Percentiles rank a stretch among this genome's conserved stretches.
These are phyloP conservation scores for Aquilaria yunnanensis DNA, from an alignment of 345 rosid species.

Conservation along the genomic window DNA sequence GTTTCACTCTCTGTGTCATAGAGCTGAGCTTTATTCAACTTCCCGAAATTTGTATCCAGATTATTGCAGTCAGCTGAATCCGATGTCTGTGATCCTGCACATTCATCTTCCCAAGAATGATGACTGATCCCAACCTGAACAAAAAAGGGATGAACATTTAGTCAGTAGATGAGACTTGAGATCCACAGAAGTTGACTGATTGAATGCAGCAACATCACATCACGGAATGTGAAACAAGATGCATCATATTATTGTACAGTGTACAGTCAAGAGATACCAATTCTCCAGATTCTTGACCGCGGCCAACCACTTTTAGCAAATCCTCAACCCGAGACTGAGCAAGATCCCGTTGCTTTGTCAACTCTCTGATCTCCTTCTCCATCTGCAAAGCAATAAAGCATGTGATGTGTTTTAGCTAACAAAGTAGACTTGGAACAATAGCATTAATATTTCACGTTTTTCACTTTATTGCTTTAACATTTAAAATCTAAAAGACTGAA, in stretches of 20 bases:
- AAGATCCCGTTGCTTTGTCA: constrained; percentile 79
- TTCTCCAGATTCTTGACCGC: constrained; percentile 50
- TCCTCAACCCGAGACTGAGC: constrained; percentile 78
- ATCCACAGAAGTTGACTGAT: neutral
- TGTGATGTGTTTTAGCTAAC: constrained; percentile 10
- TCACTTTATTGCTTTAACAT: too few relatives aligned
- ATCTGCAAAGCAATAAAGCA: constrained; percentile 43
- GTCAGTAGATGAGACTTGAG: constrained; percentile 11
- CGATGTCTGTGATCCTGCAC: constrained; percentile 60
- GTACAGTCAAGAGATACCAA: constrained; percentile 22
- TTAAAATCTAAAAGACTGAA: too few relatives aligned
- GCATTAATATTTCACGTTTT: neutral
- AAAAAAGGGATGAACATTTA: constrained; percentile 9
- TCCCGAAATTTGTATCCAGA: constrained; percentile 13
- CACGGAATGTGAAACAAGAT: neutral
- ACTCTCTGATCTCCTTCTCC: constrained; percentile 78
- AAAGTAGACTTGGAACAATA: neutral
- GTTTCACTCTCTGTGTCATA: constrained; percentile 41
- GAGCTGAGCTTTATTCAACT: constrained; percentile 16
- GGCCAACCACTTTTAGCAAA: constrained; percentile 55
- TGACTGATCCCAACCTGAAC: constrained; percentile 40
- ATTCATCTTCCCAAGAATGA: constrained; percentile 60
- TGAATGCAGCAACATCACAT: neutral
- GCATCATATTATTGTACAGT: neutral
- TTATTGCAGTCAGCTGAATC: constrained; percentile 29